phyloP scores from a whole-genome alignment of 192 early-diverging fungal genomes.

The Coemansia sp. region DNA sequence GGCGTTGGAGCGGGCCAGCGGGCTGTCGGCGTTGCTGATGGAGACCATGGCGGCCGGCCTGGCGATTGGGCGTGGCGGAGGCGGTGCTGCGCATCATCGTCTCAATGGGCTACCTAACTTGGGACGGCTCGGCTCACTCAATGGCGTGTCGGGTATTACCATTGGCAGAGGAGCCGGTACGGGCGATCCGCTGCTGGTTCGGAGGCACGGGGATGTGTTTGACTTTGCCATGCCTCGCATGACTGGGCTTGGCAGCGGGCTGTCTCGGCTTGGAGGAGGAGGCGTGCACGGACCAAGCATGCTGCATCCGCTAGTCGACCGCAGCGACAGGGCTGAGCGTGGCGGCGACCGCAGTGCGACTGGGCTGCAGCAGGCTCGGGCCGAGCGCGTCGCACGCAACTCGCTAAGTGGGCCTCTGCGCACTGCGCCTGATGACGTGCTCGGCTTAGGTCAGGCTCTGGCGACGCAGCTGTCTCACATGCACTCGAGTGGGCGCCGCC shows the following conservation, averaged over 20 bases:
- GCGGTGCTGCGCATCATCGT: conserved; percentile 7
- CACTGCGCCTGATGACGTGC: conserved; percentile 36
- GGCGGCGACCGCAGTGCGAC: conserved; percentile 20
- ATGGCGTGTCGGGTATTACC: conserved; percentile 14
- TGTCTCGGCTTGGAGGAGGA: conserved; percentile 14
- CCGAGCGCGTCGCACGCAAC: conserved; percentile 41
- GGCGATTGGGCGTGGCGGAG: conserved; percentile 6
- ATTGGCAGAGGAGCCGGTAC: background rate
- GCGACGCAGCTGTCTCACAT: conserved; percentile 31
- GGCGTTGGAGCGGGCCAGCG: background rate
- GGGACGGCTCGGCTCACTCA: conserved; percentile 17
- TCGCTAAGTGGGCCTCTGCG: conserved; percentile 24
- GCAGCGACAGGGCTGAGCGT: background rate
- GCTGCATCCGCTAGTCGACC: conserved; percentile 40
- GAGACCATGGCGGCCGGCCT: conserved; percentile 23
- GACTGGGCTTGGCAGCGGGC: conserved; percentile 21
- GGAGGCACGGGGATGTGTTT: conserved; percentile 12
- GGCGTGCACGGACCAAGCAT: conserved; percentile 25
- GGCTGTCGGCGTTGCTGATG: conserved; percentile 26
- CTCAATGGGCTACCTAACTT: background rate
- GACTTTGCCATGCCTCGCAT: conserved; percentile 27
- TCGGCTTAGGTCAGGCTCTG: conserved; percentile 35
- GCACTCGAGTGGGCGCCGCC: conserved; percentile 39
- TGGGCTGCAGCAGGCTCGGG: conserved; percentile 34
- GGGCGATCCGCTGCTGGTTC: background rate